Evolutionary conservation across 1,284 basidiomycete species (phyloP), one percentile per base, ranked within the genome.

Genomic region (Trichosporon asahii): DNA sequence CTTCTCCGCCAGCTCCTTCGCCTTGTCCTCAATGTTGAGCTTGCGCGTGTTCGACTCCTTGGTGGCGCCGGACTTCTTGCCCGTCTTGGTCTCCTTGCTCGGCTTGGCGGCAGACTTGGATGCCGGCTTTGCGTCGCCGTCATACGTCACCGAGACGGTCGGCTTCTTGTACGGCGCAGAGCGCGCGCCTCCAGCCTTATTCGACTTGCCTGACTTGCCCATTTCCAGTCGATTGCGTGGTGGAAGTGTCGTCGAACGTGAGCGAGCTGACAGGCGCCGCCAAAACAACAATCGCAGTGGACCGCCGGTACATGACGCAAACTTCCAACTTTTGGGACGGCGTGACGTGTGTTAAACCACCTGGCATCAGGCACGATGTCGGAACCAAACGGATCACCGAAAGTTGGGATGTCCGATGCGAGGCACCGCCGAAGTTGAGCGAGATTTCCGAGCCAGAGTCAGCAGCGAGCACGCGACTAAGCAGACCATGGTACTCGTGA

Each of bases 61-160:
- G 4, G 40, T 37, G 68, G 2, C 67, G 18, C 14, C 57, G n/a
- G 35, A 29, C 15, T 67, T 40, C 60, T 64, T 57, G 23, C 14
- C 46, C 23, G 23, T 23, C 61, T 63, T 64, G 11, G 63, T n/a
- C 33, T 15, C 35, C 3, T 40, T 31, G 35, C 18, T 18, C 18
- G 33, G 18, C 46, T 66, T 69, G 33, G 66, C 31, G 9, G 66
- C 31, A 8, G 71, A 33, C n/a, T 69, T 35, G 31, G 71, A 35
- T 33, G 31, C 31, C 27, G 64, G 35, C 66, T 70, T 31, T 21
- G 72, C 61, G 14, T 66, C 66, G 23, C 75, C 75, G 66, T 80
- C 78, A 69, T 76, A 79, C 23, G 71, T 78, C n/a, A 80, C 78
- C n/a, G 79, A 77, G 11, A 81, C 79, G 9, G 72, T 76, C 12